Evolutionary conservation across 177 flowering plant genomes (phyloP), one percentile per base, ranked within the genome.

Genomic region (Telopea speciosissima): DNA sequence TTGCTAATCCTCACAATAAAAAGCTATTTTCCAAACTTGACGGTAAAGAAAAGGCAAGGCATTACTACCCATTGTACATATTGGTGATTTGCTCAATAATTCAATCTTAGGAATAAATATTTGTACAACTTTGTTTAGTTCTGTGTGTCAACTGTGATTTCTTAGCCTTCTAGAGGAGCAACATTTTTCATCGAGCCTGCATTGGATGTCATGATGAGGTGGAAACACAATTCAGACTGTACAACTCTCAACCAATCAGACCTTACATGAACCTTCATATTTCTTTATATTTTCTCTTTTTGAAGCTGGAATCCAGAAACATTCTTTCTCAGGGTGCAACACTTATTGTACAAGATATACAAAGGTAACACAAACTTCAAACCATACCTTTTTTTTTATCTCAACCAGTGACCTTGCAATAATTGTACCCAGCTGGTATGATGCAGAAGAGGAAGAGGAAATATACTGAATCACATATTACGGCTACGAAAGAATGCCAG

Each of bases 401-500:
- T 13, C 23, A 3, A 42, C 44, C 58, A 13, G 26, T 1, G 60
- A 22, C 54, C 72, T 75, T 61, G 66, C 22, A 65, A 16, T 66
- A 52, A 66, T 31, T 28, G 21, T 25, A 11, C 19, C 26, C 42
- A 5, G 23, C 24, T 9, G 14, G 22, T 64, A 19, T 11, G 42
- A 12, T 23, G 68, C 82, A 92, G 96, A 81, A 94, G 92, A 70
- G 92, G 90, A 88, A 79, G 96, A 92, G 36, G 85, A 85, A 60
- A 86, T 92, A 70, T 90, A 82, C 68, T 69, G 74, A 3, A 64
- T 94, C 40, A 94, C 97, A 24, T 94, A 94, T 71, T 83, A 67
- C 54, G 97, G 99, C 63, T 89, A 90, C 59, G 96, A 93, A 78
- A 85, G 97, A 86, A 92, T 90, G 99, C 97, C 97, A 1, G 95